Base-by-base conservation (phyloP, 1,139 yeast species). In the Hemisphaericaspora lyxosophila region DNA sequence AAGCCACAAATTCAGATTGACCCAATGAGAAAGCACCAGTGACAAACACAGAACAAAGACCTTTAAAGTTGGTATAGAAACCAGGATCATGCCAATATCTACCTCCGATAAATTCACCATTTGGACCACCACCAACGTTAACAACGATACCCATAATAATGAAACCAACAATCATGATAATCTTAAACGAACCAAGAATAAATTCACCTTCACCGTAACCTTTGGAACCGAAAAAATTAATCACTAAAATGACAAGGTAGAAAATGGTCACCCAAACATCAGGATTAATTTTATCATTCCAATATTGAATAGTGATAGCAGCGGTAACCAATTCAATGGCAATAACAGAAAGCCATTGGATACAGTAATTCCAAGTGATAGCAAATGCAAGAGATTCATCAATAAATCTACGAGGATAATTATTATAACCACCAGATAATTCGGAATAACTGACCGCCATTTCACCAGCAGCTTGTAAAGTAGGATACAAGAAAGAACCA, bases 141-240 rank as follows among this genome's bases (percentile, higher is more conserved):
- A 67, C 55, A 22, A 67, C 59, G 26, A 70, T 63, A 29, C 71
- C 71, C 57, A 62, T 63, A 33, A 70, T 58, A 38, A 69, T 58
- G 41, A 67, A 69, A 0, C 74, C 75, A 15, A 57, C 51, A 33
- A 70, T 55, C 55, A 66, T 64, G 32, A 63, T 26, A 34, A 69
- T 59, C 51, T 70, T 70, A 47, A 62, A 48, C 26, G 59, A 41
- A 43, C 70, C 68, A 54, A 69, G 59, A 22, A 63, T 41, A 36
- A 68, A 68, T 49, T 69, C 75, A 18, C 71, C 73, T 49, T 68
- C 73, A 35, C 73, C 75, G 43, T 68, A 69, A 19, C 73, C 74
- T 41, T 55, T 60, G 18, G 71, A 71, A 32, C 74, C 74, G 39
- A 60, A 59, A 42, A 59, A 61, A 44, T 69, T 66, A 39, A 70